Conservation (phyloP, 495 filamentous ascomycete genomes). For the Emericellopsis terricola region DNA sequence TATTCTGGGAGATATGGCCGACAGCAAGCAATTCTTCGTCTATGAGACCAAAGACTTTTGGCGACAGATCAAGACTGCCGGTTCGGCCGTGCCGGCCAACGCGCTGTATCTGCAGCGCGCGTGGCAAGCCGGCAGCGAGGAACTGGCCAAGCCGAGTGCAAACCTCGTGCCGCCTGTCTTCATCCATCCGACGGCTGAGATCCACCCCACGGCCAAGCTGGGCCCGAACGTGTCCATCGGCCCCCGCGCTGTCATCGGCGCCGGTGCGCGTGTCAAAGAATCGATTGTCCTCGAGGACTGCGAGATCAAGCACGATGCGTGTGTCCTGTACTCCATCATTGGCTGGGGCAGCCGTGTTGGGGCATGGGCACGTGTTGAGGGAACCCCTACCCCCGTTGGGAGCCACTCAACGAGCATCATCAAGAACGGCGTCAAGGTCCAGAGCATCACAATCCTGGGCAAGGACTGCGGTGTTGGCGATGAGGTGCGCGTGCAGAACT, state of each 20-base stretch:
- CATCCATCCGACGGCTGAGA: conserved; percentile 86
- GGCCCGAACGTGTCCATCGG: conserved; percentile 95
- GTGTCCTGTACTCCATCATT: conserved; percentile 89
- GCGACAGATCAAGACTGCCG: conserved; percentile 99
- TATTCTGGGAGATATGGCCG: conserved; percentile 87
- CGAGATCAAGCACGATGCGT: conserved; percentile 95
- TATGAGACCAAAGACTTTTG: conserved; percentile 99
- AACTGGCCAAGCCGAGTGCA: conserved; percentile 69
- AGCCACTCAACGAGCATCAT: conserved; percentile 89
- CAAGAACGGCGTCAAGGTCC: conserved; percentile 95
- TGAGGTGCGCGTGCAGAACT: conserved; percentile 95
- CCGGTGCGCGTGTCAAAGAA: conserved; percentile 87
- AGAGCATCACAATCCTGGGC: conserved; percentile 94
- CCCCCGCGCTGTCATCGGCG: conserved; percentile 64
- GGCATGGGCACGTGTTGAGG: conserved; percentile 94
- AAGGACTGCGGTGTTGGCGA: conserved; percentile 93
- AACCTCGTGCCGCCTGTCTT: conserved; percentile 89
- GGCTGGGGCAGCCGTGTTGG: conserved; percentile 94
- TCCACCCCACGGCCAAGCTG: conserved; percentile 91
- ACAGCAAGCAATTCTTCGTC: conserved; percentile 96
- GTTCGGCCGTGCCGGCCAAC: conserved; percentile 92
- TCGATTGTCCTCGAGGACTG: conserved; percentile 87
- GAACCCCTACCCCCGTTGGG: conserved; percentile 72
- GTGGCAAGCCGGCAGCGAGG: conserved; percentile 62
- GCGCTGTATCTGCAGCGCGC: conserved; percentile 95